These are phyloP conservation scores for Clonostachys rosea DNA, from an alignment of 2,329 filamentous ascomycete species.

Conservation along the genomic window DNA sequence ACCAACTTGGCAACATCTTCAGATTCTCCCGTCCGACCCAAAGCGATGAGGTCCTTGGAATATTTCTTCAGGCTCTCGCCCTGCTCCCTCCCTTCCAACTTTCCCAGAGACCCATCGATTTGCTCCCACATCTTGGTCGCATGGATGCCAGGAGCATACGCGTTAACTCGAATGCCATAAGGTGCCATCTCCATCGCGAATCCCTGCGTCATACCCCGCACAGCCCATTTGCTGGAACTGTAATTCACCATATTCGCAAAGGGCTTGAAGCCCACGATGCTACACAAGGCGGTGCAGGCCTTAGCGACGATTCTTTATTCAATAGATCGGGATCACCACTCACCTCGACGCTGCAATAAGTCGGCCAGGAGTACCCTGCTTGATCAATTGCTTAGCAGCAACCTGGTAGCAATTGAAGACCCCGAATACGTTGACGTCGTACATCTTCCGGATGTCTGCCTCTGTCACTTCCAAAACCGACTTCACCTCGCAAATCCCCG, in stretches of 20 bases:
- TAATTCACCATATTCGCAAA: conserved; percentile 58
- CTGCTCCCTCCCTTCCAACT: conserved; percentile 41
- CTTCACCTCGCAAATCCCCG: conserved; percentile 56
- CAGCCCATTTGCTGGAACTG: conserved; percentile 61
- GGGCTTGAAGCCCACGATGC: conserved; percentile 28
- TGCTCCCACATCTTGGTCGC: conserved; percentile 65
- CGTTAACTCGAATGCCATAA: conserved; percentile 62
- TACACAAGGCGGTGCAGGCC: conserved; percentile 44
- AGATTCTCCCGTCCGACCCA: conserved; percentile 53
- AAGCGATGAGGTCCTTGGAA: conserved; percentile 44
- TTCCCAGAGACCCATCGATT: conserved; percentile 50
- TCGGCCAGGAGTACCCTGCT: conserved; percentile 39
- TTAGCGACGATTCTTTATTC: conserved; percentile 45
- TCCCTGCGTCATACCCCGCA: conserved; percentile 60
- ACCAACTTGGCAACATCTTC: conserved; percentile 61
- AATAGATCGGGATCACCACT: conserved; percentile 11
- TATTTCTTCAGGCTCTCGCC: conserved; percentile 53
- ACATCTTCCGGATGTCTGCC: conserved; percentile 53
- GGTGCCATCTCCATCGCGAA: conserved; percentile 62
- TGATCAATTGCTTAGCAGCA: conserved; percentile 61
- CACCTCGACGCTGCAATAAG: too few relatives aligned
- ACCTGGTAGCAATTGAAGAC: conserved; percentile 61
- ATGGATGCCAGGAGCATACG: conserved; percentile 64
- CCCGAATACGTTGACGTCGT: conserved; percentile 61
- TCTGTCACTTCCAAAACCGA: conserved; percentile 49